Evolutionary conservation across 495 filamentous ascomycete genomes (phyloP).

Genomic region (Neurospora sp.): DNA sequence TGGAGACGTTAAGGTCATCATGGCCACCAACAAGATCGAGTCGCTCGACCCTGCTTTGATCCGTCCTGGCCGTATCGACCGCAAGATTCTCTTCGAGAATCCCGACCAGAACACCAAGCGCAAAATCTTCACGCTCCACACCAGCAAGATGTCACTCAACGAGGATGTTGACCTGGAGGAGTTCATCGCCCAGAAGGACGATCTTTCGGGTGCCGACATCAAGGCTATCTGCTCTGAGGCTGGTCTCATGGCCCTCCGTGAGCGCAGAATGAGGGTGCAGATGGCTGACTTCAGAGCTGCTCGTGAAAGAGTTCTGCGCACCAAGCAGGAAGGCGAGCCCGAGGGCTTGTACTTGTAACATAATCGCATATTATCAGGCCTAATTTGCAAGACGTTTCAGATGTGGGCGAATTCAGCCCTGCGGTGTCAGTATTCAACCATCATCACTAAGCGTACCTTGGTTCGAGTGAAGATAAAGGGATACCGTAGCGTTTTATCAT

Average conservation of each 20-base stretch:
- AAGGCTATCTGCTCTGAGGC: conserved; percentile 98
- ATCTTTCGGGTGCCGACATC: conserved; percentile 95
- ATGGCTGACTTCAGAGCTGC: conserved; percentile 97
- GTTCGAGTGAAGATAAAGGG: neutral
- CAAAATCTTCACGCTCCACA: conserved; percentile 99
- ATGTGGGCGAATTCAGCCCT: neutral
- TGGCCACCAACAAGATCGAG: conserved; percentile 99
- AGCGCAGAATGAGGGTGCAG: conserved; percentile 94
- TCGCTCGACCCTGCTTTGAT: conserved; percentile 94
- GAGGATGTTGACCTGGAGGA: conserved; percentile 95
- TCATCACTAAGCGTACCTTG: neutral
- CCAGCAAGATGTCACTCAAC: conserved; percentile 94
- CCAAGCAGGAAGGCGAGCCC: conserved; percentile 96
- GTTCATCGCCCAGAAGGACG: conserved; percentile 97
- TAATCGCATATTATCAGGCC: conserved; percentile 6
- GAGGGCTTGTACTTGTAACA: conserved; percentile 95
- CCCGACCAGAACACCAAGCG: conserved; percentile 98
- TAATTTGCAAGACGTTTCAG: neutral
- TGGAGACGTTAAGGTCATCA: conserved; percentile 98
- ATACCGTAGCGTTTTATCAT: neutral
- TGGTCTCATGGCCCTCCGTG: conserved; percentile 86
- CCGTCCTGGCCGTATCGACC: conserved; percentile 93
- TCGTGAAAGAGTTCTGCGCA: conserved; percentile 91
- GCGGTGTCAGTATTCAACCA: neutral
- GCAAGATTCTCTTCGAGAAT: conserved; percentile 98